Evolutionary conservation across 768 basidiomycete species (phyloP).

Genomic region (Boletus patriciae): DNA sequence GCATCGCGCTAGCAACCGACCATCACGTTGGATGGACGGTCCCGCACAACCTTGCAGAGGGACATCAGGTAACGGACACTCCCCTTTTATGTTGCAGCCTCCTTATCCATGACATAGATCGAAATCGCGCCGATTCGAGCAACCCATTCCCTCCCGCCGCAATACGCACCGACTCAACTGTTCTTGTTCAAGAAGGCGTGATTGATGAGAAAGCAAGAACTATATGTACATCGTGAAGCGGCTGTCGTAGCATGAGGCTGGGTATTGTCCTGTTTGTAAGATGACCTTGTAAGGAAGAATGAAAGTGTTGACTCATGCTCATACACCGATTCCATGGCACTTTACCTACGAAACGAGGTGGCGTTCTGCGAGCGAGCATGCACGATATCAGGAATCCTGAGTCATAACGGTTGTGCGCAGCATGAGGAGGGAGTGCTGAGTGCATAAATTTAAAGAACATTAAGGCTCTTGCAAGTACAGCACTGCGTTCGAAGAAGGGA

Average conservation of each 20-base stretch:
- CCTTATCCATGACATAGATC: not conserved
- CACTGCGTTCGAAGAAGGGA: too few relatives aligned
- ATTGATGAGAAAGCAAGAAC: not conserved
- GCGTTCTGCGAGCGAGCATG: too few relatives aligned
- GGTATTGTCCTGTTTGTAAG: not conserved
- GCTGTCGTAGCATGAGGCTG: not conserved
- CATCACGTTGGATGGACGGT: not conserved
- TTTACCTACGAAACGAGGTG: too few relatives aligned
- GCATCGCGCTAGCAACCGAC: not conserved
- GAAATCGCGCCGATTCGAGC: not conserved
- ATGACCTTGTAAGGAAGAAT: not conserved
- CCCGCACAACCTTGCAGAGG: not conserved
- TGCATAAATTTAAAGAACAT: too few relatives aligned
- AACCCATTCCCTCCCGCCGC: not conserved
- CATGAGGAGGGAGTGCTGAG: too few relatives aligned
- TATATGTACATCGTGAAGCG: not conserved
- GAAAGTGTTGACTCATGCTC: too few relatives aligned
- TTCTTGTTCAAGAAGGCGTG: accelerated
- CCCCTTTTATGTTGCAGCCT: not conserved
- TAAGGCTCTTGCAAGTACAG: too few relatives aligned
- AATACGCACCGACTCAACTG: not conserved
- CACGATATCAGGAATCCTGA: too few relatives aligned
- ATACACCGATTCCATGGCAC: too few relatives aligned
- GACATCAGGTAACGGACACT: not conserved
- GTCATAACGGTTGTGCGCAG: too few relatives aligned